A percentile compares a stretch with the other conserved stretches of the same genome.
Conservation (phyloP, 768 basidiomycete species). For the Inosperma sp. region DNA sequence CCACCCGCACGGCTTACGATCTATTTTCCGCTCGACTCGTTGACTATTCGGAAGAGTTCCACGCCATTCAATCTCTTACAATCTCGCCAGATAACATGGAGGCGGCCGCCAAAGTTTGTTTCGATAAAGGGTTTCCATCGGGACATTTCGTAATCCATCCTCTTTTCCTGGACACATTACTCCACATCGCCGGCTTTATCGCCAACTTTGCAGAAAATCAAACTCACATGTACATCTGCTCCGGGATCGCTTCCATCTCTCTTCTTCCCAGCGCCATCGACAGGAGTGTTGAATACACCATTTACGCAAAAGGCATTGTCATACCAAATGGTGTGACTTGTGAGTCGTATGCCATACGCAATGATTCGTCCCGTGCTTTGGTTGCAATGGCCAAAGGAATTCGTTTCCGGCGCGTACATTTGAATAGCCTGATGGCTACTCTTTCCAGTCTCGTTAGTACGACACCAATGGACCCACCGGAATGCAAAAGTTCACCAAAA, state of each 20-base stretch:
- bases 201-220: constrained; percentile 51
- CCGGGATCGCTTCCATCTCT: constrained; percentile 44
- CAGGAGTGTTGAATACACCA: constrained; percentile 38
- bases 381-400: constrained; percentile 56
- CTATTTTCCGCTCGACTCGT: constrained; percentile 68
- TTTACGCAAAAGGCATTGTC: constrained; percentile 49
- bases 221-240: constrained; percentile 62
- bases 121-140: constrained; percentile 32
- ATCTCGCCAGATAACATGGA: constrained; percentile 45
- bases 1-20: constrained; percentile 54
- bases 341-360: constrained; percentile 48
- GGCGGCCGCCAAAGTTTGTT: constrained; percentile 46
- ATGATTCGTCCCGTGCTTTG: constrained; percentile 33
- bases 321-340: constrained; percentile 43
- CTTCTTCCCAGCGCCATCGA: constrained; percentile 42
- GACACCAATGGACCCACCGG: neutral
- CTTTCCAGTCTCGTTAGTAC: constrained; percentile 35
- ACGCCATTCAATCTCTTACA: constrained; percentile 50
- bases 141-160: constrained; percentile 44
- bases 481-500: neutral
- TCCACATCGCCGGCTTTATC: constrained; percentile 69
- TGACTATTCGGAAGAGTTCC: constrained; percentile 54
- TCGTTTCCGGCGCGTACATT: constrained; percentile 52
- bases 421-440: constrained; percentile 45
- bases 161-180: constrained; percentile 60